These are phyloP conservation scores for Candolleomyces aberdarensis DNA, from an alignment of 768 basidiomycete species.

Conservation along the genomic window DNA sequence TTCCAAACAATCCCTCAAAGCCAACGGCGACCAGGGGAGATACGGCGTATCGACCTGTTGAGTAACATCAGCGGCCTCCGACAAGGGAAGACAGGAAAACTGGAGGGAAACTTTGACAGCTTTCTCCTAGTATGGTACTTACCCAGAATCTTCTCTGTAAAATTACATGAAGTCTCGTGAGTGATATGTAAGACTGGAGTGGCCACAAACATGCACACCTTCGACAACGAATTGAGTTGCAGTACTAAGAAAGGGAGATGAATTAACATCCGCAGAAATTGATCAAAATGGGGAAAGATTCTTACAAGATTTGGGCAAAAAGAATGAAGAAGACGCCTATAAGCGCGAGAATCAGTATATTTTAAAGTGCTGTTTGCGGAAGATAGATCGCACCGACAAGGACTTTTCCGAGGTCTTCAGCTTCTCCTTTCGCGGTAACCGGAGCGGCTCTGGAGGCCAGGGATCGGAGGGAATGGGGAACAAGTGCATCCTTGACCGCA, in stretches of 20 bases:
- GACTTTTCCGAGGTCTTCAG: conserved; percentile 64
- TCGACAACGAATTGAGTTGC: conserved; percentile 94
- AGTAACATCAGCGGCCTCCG: conserved; percentile 1
- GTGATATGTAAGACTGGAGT: conserved; percentile 3
- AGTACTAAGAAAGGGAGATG: conserved; percentile 30
- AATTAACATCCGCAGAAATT: neutral
- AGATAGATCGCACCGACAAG: conserved; percentile 57
- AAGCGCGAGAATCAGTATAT: conserved; percentile 12
- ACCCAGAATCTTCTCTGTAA: conserved; percentile 84
- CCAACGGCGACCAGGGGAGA: conserved; percentile 92
- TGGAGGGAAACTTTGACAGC: neutral
- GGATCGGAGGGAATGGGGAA: conserved; percentile 26
- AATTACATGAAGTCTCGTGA: conserved; percentile 3
- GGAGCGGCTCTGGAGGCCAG: conserved; percentile 28
- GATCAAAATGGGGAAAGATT: neutral
- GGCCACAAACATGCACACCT: conserved; percentile 27
- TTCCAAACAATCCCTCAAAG: conserved; percentile 90
- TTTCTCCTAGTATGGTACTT: conserved; percentile 8
- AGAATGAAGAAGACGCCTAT: conserved; percentile 87
- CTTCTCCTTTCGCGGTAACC: conserved; percentile 43
- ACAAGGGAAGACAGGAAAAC: conserved; percentile 3
- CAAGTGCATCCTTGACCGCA: conserved; percentile 46
- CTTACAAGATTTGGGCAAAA: conserved; percentile 94
- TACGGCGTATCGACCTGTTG: conserved; percentile 65
- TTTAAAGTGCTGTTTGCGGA: conserved; percentile 14